Conservation (phyloP, 1,139 yeast genomes). For the Neolecta irregularis region DNA sequence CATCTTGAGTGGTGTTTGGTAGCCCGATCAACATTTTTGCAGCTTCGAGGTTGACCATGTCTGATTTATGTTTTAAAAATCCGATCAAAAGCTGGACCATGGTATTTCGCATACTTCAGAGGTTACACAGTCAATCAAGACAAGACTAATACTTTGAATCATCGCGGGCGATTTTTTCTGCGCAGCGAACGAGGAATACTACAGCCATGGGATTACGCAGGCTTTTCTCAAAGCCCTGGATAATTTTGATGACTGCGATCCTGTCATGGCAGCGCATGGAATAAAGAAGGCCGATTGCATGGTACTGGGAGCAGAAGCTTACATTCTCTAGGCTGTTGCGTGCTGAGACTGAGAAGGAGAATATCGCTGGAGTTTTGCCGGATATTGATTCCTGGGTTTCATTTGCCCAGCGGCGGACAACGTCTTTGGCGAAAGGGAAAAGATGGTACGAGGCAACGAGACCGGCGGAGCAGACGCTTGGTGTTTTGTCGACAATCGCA, state of each 20-base stretch:
- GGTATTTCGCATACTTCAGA: slow-evolving; percentile 30
- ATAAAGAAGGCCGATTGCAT: slow-evolving; percentile 81
- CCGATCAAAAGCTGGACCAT: slow-evolving; percentile 51
- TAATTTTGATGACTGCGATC: slow-evolving; percentile 84
- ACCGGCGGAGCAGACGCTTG: slow-evolving; percentile 82
- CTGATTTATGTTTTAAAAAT: slow-evolving; percentile 69
- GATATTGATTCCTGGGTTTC: slow-evolving; percentile 79
- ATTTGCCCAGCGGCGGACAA: slow-evolving; percentile 82
- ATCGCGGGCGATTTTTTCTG: slow-evolving; percentile 54
- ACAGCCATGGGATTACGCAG: slow-evolving; percentile 42
- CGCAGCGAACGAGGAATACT: slow-evolving; percentile 71
- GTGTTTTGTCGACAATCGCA: slow-evolving; percentile 82
- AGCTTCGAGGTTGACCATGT: slow-evolving; percentile 88
- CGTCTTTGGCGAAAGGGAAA: slow-evolving; percentile 77
- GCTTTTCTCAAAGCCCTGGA: slow-evolving; percentile 51
- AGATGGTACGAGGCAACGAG: slow-evolving; percentile 79
- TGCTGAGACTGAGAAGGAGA: slow-evolving; percentile 9
- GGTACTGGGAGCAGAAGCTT: slow-evolving; percentile 81
- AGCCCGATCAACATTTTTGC: slow-evolving; percentile 62
- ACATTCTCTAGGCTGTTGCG: slow-evolving; percentile 14
- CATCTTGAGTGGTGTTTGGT: slow-evolving; percentile 45
- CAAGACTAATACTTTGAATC: slow-evolving; percentile 20
- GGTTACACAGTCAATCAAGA: neutral
- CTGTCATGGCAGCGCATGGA: slow-evolving; percentile 81
- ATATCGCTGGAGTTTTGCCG: slow-evolving; percentile 35